phyloP scores from a whole-genome alignment of 768 basidiomycete genomes.

The Suillus cothurnatus region DNA sequence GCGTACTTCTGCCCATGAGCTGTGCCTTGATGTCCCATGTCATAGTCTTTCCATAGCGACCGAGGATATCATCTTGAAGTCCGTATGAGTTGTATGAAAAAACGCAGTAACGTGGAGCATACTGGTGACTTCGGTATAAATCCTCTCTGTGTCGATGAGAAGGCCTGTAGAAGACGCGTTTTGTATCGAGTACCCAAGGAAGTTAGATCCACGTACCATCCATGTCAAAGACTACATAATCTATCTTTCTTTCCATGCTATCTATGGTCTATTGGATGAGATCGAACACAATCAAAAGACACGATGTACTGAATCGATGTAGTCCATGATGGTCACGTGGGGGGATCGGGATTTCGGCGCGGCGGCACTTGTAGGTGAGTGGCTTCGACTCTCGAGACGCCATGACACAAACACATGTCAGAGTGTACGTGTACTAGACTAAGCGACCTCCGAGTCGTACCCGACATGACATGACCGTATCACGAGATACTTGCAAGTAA shows the following conservation, averaged over 20 bases:
- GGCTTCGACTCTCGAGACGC: background rate
- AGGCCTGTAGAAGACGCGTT: slow-evolving; percentile 46
- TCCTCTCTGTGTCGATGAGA: slow-evolving; percentile 74
- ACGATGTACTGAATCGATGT: background rate
- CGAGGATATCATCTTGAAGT: slow-evolving; percentile 67
- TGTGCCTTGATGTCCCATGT: slow-evolving; percentile 91
- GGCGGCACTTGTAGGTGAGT: background rate
- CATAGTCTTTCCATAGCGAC: slow-evolving; percentile 72
- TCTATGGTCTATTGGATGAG: background rate
- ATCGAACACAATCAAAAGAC: background rate
- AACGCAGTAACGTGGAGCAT: slow-evolving; percentile 24
- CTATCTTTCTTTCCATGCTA: slow-evolving; percentile 30
- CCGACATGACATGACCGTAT: background rate
- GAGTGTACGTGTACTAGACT: background rate
- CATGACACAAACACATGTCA: background rate
- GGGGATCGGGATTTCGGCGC: background rate
- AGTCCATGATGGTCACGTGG: background rate
- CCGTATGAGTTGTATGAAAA: background rate
- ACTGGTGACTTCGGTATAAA: slow-evolving; percentile 84
- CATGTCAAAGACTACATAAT: slow-evolving; percentile 76
- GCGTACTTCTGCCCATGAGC: slow-evolving; percentile 81
- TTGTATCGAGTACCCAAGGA: slow-evolving; percentile 5
- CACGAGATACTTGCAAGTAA: background rate
- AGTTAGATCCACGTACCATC: slow-evolving; percentile 49
- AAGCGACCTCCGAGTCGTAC: background rate